These are phyloP conservation scores for Ustilago crameri DNA, from an alignment of 1,284 basidiomycete genomes.

Conservation along the genomic window DNA sequence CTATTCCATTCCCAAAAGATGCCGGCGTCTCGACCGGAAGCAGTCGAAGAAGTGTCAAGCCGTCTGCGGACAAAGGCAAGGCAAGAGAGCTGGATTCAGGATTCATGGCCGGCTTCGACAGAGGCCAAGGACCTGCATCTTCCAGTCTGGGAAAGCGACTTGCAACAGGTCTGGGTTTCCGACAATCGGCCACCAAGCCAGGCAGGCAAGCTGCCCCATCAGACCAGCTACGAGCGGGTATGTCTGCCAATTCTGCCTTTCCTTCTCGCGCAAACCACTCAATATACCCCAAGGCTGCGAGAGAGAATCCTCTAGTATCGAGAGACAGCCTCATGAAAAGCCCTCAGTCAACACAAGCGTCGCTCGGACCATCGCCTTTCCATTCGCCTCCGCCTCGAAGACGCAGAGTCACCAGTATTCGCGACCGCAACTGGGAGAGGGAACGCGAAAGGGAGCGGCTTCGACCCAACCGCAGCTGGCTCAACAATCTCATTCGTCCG, in stretches of 20 bases:
- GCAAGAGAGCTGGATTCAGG: constrained; percentile 16
- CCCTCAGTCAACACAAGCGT: constrained; percentile 6
- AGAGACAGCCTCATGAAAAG: constrained; percentile 3
- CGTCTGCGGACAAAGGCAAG: constrained; percentile 30
- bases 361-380: constrained; percentile 35
- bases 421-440: constrained; percentile 41
- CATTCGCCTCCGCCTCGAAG: constrained; percentile 30
- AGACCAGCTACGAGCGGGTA: constrained; percentile 7
- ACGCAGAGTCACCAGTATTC: constrained; percentile 42
- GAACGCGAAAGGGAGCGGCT: constrained; percentile 36
- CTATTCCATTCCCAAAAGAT: constrained; percentile 37
- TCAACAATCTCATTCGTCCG: constrained; percentile 68
- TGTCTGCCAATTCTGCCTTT: neutral
- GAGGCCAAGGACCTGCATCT: constrained; percentile 14
- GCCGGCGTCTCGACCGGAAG: neutral
- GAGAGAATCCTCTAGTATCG: constrained; percentile 1
- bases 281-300: constrained; percentile 8
- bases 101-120: constrained; percentile 34
- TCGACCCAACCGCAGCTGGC: constrained; percentile 43
- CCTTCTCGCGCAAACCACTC: constrained; percentile 16
- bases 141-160: constrained; percentile 37
- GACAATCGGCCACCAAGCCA: constrained; percentile 19
- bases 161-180: constrained; percentile 35
- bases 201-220: constrained; percentile 3
- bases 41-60: constrained; percentile 11